These are phyloP conservation scores for Stereum hirsutum DNA, from an alignment of 1,284 basidiomycete species.

Conservation along the genomic window DNA sequence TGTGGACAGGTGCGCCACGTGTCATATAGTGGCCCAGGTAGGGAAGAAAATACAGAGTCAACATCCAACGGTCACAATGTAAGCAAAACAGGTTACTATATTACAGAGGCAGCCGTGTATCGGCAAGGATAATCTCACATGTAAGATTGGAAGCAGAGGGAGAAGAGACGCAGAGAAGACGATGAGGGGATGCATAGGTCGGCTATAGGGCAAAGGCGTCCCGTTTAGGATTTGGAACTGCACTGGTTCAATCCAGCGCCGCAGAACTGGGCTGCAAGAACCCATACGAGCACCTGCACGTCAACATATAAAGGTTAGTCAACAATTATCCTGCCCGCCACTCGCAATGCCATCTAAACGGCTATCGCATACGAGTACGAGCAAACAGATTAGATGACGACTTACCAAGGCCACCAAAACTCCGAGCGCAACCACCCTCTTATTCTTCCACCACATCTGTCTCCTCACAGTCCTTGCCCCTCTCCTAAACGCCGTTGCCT, in stretches of 20 bases:
- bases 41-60: neutral
- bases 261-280: constrained; percentile 82
- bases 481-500: constrained; percentile 92
- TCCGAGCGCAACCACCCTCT: constrained; percentile 64
- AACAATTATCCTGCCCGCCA: constrained; percentile 1
- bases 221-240: neutral
- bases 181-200: neutral
- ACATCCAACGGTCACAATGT: neutral
- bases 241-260: constrained; percentile 51
- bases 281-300: constrained; percentile 61
- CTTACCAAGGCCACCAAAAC: constrained; percentile 71
- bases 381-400: constrained; percentile 14
- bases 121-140: too few relatives aligned
- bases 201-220: too few relatives aligned
- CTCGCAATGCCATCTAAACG: too few relatives aligned
- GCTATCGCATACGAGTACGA: too few relatives aligned
- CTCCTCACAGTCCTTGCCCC: constrained; percentile 82
- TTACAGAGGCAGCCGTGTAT: too few relatives aligned
- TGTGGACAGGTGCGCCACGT: neutral
- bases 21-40: neutral
- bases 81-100: neutral
- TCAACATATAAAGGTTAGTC: constrained; percentile 6
- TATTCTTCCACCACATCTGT: constrained; percentile 97
- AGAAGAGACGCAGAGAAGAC: neutral
- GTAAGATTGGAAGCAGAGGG: neutral